A percentile compares a stretch with the other conserved stretches of the same genome.
Conservation (phyloP, 208 protist species). For the Trypanosoma grayi region DNA sequence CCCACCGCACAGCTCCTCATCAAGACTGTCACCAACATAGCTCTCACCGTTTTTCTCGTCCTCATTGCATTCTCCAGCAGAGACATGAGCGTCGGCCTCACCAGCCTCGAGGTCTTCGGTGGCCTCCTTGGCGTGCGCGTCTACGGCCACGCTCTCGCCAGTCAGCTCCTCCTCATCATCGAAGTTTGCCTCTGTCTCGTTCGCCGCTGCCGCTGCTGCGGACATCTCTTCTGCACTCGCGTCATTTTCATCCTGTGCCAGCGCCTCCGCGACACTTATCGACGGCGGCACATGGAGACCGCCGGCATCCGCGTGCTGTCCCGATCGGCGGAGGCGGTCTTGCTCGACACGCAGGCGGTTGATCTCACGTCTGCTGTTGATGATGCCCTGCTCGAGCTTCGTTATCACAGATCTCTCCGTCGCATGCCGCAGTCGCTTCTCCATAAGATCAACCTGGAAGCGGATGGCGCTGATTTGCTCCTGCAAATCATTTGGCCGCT, state of each 20-base stretch:
- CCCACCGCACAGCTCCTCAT: not conserved
- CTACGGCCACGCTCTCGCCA: conserved; percentile 27
- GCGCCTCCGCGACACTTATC: conserved; percentile 77
- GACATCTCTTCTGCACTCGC: conserved; percentile 15
- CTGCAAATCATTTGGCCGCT: conserved; percentile 48
- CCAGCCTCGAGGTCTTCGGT: not conserved
- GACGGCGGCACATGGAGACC: conserved; percentile 60
- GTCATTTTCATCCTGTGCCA: conserved; percentile 46
- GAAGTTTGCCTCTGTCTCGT: no score
- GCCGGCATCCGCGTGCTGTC: conserved; percentile 38
- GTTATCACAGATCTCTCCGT: conserved; percentile 55
- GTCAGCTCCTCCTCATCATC: not conserved
- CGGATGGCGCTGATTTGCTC: conserved; percentile 64
- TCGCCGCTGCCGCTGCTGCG: no score
- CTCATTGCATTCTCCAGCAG: conserved; percentile 2
- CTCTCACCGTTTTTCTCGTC: not conserved
- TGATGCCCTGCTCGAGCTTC: conserved; percentile 78
- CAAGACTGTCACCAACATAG: not conserved
- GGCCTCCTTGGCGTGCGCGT: not conserved
- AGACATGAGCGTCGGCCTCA: not conserved
- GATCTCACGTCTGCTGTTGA: conserved; percentile 65
- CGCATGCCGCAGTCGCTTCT: conserved; percentile 83
- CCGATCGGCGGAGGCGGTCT: conserved; percentile 73
- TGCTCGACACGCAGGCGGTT: conserved; percentile 81
- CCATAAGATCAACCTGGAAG: conserved; percentile 75